Conservation (phyloP, 306 rosid species). For the Acmispon strigosus region DNA sequence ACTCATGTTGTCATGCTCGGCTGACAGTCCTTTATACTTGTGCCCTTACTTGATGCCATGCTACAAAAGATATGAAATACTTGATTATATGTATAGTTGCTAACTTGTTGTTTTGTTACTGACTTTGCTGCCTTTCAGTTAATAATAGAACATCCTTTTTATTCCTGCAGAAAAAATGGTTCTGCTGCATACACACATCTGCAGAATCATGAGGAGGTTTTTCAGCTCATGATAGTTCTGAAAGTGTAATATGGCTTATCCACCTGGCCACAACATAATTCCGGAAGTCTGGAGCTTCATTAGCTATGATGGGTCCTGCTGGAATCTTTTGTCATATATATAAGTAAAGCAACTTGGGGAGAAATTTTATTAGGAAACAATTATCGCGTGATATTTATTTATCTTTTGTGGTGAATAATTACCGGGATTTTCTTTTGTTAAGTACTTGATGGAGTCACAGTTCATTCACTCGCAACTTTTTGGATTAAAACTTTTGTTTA, state of each 20-base stretch:
- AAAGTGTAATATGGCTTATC: slow-evolving; percentile 8
- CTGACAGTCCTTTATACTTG: background rate
- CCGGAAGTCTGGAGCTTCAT: slow-evolving; percentile 51
- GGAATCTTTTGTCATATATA: slow-evolving; percentile 31
- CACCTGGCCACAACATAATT: slow-evolving; percentile 21
- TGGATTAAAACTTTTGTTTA: slow-evolving; percentile 1
- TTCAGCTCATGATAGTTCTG: slow-evolving; percentile 1
- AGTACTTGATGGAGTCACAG: slow-evolving; percentile 1
- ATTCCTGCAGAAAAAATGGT: slow-evolving; percentile 67
- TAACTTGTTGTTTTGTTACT: too few species aligned
- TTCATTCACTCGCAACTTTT: background rate
- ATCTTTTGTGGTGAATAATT: slow-evolving; percentile 13
- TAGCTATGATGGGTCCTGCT: slow-evolving; percentile 49
- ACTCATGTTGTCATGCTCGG: background rate
- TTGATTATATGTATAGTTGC: background rate
- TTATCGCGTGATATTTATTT: background rate
- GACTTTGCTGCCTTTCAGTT: too few species aligned
- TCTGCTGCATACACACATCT: slow-evolving; percentile 51
- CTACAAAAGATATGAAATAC: background rate
- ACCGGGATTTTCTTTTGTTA: background rate
- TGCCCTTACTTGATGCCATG: background rate
- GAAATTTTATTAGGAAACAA: slow-evolving; percentile 10
- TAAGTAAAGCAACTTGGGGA: slow-evolving; percentile 16
- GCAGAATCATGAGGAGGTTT: slow-evolving; percentile 43
- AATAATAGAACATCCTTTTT: background rate